Evolutionary conservation across 371 early-diverging fungal genomes (phyloP).

Genomic region (Mortierella sp.): DNA sequence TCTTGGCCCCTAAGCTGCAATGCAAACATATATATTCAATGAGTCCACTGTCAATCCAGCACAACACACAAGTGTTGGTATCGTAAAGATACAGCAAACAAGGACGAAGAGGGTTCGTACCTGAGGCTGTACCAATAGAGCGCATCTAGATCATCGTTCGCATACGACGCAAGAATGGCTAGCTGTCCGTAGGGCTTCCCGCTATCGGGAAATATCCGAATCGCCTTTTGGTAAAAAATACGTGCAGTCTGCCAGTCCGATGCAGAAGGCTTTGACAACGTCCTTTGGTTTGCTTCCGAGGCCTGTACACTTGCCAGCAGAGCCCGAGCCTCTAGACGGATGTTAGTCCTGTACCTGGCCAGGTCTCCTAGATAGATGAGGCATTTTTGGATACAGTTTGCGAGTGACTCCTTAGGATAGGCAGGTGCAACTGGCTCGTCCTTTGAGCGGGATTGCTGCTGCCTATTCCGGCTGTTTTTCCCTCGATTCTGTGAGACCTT

Average conservation of each 20-base stretch:
- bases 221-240: slow-evolving; percentile 33
- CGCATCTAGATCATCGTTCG: slow-evolving; percentile 54
- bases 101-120: slow-evolving; percentile 14
- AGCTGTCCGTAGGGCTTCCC: slow-evolving; percentile 60
- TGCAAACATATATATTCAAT: no score
- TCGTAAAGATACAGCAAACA: background rate
- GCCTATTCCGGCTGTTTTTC: slow-evolving; percentile 17
- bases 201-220: slow-evolving; percentile 38
- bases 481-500: slow-evolving; percentile 3
- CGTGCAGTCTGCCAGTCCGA: slow-evolving; percentile 41
- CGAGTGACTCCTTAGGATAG: slow-evolving; percentile 38
- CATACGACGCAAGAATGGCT: slow-evolving; percentile 57
- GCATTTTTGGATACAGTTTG: slow-evolving; percentile 58
- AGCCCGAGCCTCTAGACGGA: slow-evolving; percentile 38
- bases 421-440: slow-evolving; percentile 12
- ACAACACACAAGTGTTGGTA: no score
- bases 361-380: slow-evolving; percentile 57
- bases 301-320: slow-evolving; percentile 2
- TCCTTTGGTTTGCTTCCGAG: background rate
- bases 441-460: slow-evolving; percentile 32
- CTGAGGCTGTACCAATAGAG: slow-evolving; percentile 61
- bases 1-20: slow-evolving; percentile 51
- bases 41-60: background rate
- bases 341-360: slow-evolving; percentile 55
- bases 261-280: slow-evolving; percentile 19